A percentile compares a stretch with the other conserved stretches of the same genome.
Conservation (phyloP, 192 early-diverging fungal species). For the Thamnidium elegans region DNA sequence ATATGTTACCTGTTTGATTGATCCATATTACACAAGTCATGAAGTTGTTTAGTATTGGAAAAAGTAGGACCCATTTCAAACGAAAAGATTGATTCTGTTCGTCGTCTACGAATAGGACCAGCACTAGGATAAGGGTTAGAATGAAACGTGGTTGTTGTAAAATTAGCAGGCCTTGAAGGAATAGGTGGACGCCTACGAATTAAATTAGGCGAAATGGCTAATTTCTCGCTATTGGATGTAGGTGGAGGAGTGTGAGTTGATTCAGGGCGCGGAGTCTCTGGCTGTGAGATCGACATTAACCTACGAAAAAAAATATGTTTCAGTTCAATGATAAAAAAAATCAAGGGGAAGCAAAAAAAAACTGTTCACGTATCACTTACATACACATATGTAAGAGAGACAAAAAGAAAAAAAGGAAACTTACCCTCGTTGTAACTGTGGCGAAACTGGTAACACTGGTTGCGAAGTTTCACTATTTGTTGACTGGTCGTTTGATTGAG, state of each 20-base stretch:
- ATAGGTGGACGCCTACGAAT: slow-evolving; percentile 12
- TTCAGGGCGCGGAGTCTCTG: slow-evolving; percentile 33
- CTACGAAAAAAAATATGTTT: neutral
- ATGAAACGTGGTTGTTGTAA: slow-evolving; percentile 23
- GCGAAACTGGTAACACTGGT: neutral
- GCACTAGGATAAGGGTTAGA: slow-evolving; percentile 27
- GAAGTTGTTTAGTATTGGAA: slow-evolving; percentile 58
- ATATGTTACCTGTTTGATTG: slow-evolving; percentile 43
- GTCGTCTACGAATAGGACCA: slow-evolving; percentile 32
- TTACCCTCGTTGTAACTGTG: slow-evolving; percentile 7
- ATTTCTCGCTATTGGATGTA: neutral
- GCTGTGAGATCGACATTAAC: slow-evolving; percentile 27
- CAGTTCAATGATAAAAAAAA: neutral
- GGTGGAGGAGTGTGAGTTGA: neutral
- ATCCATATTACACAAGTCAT: slow-evolving; percentile 65
- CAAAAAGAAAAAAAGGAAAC: neutral
- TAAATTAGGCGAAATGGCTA: slow-evolving; percentile 10
- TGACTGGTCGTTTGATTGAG: neutral
- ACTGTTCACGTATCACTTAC: neutral
- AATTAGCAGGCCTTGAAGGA: slow-evolving; percentile 19
- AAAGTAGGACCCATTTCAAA: slow-evolving; percentile 68
- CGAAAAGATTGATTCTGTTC: slow-evolving; percentile 41
- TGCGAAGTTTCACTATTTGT: neutral
- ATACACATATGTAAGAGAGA: neutral
- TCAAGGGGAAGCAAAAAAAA: too few relatives aligned